These are phyloP conservation scores for Populus euphratica DNA, from an alignment of 345 rosid genomes.

Conservation along the genomic window DNA sequence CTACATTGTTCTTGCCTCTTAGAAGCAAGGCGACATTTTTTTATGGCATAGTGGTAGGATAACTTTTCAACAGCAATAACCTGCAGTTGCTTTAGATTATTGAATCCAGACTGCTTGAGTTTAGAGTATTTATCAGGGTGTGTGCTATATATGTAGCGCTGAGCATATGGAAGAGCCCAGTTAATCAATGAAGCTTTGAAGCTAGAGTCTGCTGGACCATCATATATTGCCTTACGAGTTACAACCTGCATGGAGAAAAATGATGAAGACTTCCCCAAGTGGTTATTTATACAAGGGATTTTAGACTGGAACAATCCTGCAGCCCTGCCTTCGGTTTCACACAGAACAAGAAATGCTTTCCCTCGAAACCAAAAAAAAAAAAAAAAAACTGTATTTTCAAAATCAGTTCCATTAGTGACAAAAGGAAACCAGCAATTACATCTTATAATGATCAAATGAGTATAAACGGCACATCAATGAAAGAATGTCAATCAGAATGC, in stretches of 20 bases:
- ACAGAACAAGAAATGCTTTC: no score
- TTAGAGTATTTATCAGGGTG: constrained; percentile 55
- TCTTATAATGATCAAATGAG: no score
- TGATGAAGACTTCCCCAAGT: not conserved
- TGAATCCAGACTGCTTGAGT: constrained; percentile 48
- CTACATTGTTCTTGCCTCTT: constrained; percentile 50
- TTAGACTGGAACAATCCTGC: not conserved
- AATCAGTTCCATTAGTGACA: no score
- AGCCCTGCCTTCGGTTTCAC: not conserved
- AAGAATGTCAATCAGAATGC: no score
- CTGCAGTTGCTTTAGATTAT: constrained; percentile 40
- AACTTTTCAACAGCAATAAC: constrained; percentile 65
- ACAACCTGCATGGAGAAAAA: constrained; percentile 47
- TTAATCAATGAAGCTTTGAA: constrained; percentile 55
- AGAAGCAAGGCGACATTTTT: constrained; percentile 41
- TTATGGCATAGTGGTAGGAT: constrained; percentile 62
- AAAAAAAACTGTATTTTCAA: no score
- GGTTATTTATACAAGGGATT: not conserved
- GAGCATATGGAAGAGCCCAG: constrained; percentile 95
- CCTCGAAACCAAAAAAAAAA: no score
- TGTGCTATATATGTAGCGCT: constrained; percentile 63
- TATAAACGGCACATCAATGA: no score
- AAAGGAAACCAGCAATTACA: no score
- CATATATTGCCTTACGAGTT: constrained; percentile 64
- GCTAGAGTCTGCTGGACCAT: constrained; percentile 48